These are phyloP conservation scores for Tolypocladium album DNA, from an alignment of 2,329 filamentous ascomycete species.

Conservation along the genomic window DNA sequence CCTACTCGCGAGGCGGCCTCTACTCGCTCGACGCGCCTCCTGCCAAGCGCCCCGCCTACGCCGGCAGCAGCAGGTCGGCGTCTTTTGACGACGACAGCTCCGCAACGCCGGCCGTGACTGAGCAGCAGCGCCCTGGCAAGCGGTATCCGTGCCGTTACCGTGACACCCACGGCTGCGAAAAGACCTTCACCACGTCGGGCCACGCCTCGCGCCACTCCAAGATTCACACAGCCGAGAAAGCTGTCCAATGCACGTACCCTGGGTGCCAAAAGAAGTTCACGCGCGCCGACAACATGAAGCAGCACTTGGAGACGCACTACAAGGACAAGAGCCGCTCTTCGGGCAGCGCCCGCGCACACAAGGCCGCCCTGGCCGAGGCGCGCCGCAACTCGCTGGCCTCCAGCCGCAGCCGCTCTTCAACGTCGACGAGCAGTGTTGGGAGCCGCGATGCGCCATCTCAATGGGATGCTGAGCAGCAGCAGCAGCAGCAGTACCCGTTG, in stretches of 20 bases:
- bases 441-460: slow-evolving; percentile 13
- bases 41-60: slow-evolving; percentile 30
- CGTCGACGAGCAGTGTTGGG: slow-evolving; percentile 5
- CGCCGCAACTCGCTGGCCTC: slow-evolving; percentile 20
- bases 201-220: slow-evolving; percentile 79
- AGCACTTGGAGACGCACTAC: slow-evolving; percentile 69
- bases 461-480: slow-evolving; percentile 26
- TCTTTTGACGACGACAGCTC: slow-evolving; percentile 42
- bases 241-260: slow-evolving; percentile 54
- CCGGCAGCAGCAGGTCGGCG: slow-evolving; percentile 32
- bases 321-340: slow-evolving; percentile 45
- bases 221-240: slow-evolving; percentile 74
- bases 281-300: slow-evolving; percentile 80
- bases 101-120: slow-evolving; percentile 26
- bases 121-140: slow-evolving; percentile 42
- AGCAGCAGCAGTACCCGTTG: slow-evolving; percentile 21
- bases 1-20: slow-evolving; percentile 27
- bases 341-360: slow-evolving; percentile 19
- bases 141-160: slow-evolving; percentile 65
- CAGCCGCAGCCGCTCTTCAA: slow-evolving; percentile 19
- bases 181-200: slow-evolving; percentile 75
- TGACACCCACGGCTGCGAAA: slow-evolving; percentile 60
- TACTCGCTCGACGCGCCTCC: slow-evolving; percentile 23
- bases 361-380: slow-evolving; percentile 19
- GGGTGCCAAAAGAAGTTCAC: slow-evolving; percentile 75